These are phyloP conservation scores for Artemisia annua DNA, from an alignment of 129 eudicot genomes.

Conservation along the genomic window DNA sequence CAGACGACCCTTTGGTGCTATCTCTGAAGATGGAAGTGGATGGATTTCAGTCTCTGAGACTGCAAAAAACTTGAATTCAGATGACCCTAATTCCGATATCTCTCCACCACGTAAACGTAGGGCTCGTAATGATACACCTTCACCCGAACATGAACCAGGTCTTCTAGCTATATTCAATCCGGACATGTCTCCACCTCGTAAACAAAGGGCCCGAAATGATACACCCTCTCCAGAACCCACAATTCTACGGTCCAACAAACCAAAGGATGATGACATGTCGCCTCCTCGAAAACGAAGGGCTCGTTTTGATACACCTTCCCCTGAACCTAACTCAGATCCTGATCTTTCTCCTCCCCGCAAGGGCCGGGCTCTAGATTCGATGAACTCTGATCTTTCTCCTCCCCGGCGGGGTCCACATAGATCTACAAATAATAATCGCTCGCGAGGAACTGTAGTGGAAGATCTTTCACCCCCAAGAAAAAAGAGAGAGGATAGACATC, in stretches of 20 bases:
- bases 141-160: slow-evolving; percentile 40
- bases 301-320: slow-evolving; percentile 45
- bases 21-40: slow-evolving; percentile 98
- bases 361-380: neutral
- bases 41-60: slow-evolving; percentile 72
- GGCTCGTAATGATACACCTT: slow-evolving; percentile 44
- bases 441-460: slow-evolving; percentile 23
- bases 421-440: slow-evolving; percentile 18
- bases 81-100: slow-evolving; percentile 46
- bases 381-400: slow-evolving; percentile 40
- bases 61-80: slow-evolving; percentile 29
- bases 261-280: slow-evolving; percentile 32
- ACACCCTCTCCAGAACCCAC: slow-evolving; percentile 50
- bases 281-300: slow-evolving; percentile 56
- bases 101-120: slow-evolving; percentile 58
- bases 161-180: slow-evolving; percentile 20
- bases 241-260: slow-evolving; percentile 26
- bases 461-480: slow-evolving; percentile 74
- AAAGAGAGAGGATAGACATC: slow-evolving; percentile 33
- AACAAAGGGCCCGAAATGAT: slow-evolving; percentile 38
- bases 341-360: slow-evolving; percentile 58
- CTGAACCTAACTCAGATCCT: slow-evolving; percentile 41
- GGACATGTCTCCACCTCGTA: slow-evolving; percentile 74
- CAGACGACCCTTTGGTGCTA: slow-evolving; percentile 68
- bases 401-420: slow-evolving; percentile 40